Percentiles rank a stretch among this genome's conserved stretches.
Conservation (phyloP, 176 grass and related monocot species). For the Oryza rufipogon region DNA sequence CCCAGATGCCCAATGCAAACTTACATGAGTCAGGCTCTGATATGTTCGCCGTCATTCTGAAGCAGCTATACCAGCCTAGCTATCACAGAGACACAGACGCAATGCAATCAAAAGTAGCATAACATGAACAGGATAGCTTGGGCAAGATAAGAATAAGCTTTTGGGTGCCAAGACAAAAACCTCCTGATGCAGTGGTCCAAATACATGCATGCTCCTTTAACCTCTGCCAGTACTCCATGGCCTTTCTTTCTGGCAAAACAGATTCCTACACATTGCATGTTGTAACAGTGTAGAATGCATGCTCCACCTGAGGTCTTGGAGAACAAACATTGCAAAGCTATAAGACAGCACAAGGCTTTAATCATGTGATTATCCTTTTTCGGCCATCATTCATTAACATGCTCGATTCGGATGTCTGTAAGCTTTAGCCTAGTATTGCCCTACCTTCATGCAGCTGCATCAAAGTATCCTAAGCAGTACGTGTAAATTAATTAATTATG, state of each 20-base stretch:
- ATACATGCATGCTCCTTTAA: neutral
- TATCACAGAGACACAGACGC: neutral
- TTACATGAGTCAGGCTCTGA: too few relatives aligned
- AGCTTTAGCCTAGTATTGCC: neutral
- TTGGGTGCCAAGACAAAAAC: neutral
- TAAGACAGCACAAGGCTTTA: constrained; percentile 17
- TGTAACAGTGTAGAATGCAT: neutral
- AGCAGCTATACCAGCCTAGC: neutral
- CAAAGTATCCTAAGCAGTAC: constrained; percentile 10
- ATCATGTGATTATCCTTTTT: constrained; percentile 16
- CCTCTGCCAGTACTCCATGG: neutral
- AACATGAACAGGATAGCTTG: neutral
- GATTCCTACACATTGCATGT: neutral
- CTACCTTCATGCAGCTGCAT: neutral
- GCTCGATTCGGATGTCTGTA: neutral
- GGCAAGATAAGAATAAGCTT: neutral
- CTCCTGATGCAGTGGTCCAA: neutral
- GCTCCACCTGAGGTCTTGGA: neutral
- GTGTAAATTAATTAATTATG: neutral
- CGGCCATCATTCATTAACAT: constrained; percentile 11
- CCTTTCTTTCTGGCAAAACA: neutral
- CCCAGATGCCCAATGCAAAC: neutral
- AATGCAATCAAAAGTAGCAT: neutral
- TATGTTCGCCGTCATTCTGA: neutral
- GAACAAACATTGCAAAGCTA: constrained; percentile 39